Evolutionary conservation across 306 rosid genomes (phyloP).

Genomic region (Datisca glomerata): DNA sequence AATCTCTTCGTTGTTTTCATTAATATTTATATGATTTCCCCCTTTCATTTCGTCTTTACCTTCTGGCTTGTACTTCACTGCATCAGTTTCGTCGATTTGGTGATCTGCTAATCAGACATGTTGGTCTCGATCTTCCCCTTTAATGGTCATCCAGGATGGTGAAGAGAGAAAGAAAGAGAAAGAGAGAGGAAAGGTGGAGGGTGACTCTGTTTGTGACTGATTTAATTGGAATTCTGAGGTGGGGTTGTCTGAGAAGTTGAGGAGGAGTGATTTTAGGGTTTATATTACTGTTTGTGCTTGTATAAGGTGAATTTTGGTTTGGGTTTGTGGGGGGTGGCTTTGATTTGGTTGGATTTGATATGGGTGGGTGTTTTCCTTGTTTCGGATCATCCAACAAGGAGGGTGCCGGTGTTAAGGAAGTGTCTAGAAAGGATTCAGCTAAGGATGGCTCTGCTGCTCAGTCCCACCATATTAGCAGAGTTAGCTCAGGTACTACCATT

Average conservation of each 20-base stretch:
- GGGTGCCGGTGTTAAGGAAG: slow-evolving; percentile 52
- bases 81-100: slow-evolving; percentile 70
- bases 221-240: slow-evolving; percentile 32
- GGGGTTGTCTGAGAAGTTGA: slow-evolving; percentile 19
- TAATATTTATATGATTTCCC: neutral
- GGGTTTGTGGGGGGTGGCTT: slow-evolving; percentile 34
- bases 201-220: no score
- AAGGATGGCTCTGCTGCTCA: slow-evolving; percentile 66
- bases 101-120: slow-evolving; percentile 74
- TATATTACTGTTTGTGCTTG: slow-evolving; percentile 3
- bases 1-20: no score
- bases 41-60: slow-evolving; percentile 35
- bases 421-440: slow-evolving; percentile 49
- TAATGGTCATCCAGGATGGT: slow-evolving; percentile 31
- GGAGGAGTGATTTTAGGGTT: slow-evolving; percentile 15
- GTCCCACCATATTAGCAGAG: slow-evolving; percentile 58
- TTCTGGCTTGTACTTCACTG: slow-evolving; percentile 29
- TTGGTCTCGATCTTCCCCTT: slow-evolving; percentile 52
- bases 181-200: slow-evolving; percentile 8
- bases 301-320: slow-evolving; percentile 7
- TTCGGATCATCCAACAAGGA: slow-evolving; percentile 79
- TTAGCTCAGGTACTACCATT: slow-evolving; percentile 43
- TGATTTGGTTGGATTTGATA: slow-evolving; percentile 49
- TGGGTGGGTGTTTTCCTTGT: slow-evolving; percentile 99
- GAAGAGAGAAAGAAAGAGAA: slow-evolving; percentile 14